A percentile compares a stretch with the other conserved stretches of the same genome.
phyloP scores from a whole-genome alignment of 495 filamentous ascomycete species.

The Daldinia caldariorum region DNA sequence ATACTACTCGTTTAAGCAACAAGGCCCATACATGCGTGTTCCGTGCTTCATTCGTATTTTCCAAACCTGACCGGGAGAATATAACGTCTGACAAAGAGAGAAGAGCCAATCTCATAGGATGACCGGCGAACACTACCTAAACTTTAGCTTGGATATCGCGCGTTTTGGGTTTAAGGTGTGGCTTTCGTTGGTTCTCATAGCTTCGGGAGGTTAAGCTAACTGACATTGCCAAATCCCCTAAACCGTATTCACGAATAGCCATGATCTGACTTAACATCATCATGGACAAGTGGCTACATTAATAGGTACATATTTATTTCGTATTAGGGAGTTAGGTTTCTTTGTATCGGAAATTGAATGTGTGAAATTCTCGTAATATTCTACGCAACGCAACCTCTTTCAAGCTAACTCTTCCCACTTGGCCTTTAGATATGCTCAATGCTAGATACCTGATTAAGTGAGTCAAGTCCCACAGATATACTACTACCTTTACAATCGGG shows the following conservation, averaged over 20 bases:
- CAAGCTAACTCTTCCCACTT: not conserved
- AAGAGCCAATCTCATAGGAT: not conserved
- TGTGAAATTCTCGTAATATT: not conserved
- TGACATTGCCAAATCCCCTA: not conserved
- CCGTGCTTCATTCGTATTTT: constrained; percentile 1
- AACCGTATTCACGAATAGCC: not conserved
- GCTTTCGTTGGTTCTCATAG: not conserved
- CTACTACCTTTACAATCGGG: not conserved
- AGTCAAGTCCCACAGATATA: not conserved
- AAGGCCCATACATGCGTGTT: constrained; percentile 1
- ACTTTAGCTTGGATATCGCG: not conserved
- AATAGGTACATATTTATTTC: not conserved
- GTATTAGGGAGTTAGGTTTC: no score
- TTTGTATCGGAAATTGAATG: not conserved
- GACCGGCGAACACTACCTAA: not conserved
- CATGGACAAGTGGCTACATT: not conserved
- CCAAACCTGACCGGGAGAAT: not conserved
- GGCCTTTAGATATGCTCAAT: not conserved
- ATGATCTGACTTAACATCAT: not conserved
- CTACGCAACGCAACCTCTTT: not conserved
- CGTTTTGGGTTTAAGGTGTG: not conserved
- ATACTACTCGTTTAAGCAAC: not conserved
- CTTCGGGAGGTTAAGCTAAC: not conserved
- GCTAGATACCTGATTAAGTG: not conserved
- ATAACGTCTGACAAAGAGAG: not conserved